Base-by-base conservation (phyloP, 306 rosid genomes). In the Casuarina equisetifolia region DNA sequence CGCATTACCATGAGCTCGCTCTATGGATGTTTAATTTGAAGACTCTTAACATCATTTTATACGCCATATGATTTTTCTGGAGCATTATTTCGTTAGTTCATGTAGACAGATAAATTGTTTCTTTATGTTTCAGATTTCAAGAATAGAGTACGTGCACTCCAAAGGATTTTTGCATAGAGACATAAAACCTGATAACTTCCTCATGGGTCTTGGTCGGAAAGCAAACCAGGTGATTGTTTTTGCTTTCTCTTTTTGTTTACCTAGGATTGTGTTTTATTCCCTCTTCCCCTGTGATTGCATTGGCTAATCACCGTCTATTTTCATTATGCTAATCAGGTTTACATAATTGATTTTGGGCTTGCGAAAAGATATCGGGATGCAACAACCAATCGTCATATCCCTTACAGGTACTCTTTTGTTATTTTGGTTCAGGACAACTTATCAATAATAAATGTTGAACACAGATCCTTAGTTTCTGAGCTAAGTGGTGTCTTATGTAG, bases 191-290 rank as follows among this genome's bases (percentile, higher is more conserved):
- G 99, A 95, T 82, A 95, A 95, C 85, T 95, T 95, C 84, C 97
- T 95, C 63, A 95, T 95, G 98, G 97, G 98, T 58, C 97, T 95
- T 82, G 97, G 97, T 76, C 96, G 98, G 68, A 95, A 95, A 84
- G 98, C 98, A 72, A 95, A 92, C 84, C 98, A 91, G 97, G 98
- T 95, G 73, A 75, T 36, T 46, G 68, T 72, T 71, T 25, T 69
- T 69, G 72, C 42, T 55, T 19, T 78, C 64, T 54, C 54, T 4
- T 50, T 71, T 48, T 10, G 43, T 57, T 62, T 43, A 50, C 39
- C 49, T 72, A 72, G 55, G 50, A 59, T 62, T 42, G 32, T 25
- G 32, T 13, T 17, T 73, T 39, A 5, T 70, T 66, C 70, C 69
- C 73, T 45, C 48, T 45, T n/a, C 49, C 51, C 54, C 75, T 16